Base-by-base conservation (phyloP, 352 stramenopile genomes). In the Globisporangium heterothallicum region DNA sequence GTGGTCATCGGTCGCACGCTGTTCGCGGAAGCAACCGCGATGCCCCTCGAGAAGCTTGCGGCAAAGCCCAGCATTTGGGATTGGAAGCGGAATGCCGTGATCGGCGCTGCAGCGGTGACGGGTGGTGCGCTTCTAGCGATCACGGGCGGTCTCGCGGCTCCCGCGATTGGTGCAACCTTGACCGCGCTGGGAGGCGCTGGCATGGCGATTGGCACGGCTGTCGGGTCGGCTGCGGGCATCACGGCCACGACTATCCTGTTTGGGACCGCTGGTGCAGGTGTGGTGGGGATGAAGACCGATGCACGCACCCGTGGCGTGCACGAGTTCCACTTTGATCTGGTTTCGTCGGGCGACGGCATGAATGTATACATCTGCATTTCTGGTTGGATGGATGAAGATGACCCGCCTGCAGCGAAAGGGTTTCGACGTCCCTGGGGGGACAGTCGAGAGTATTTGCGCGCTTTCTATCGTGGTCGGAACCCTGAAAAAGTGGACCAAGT, bases 301-400 rank as follows among this genome's bases (percentile, higher is more conserved):
- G 73, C 70, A 0, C 67, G 84, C 9, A 92, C 81, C 1, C 66
- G 75, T 29, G 79, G 81, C 1, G 80, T 94, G 0, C 78, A 91
- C 38, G 74, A 92, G 36, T 91, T 94, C 51, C 65, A 70, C 35
- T 94, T 94, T 49, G 81, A 94, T 53, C 64, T 94, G 19, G 63
- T 94, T 9, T 86, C 84, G 10, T 66, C 81, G 0, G 84, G 84
- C 32, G 78, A 91, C 35, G 77, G 84, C 21, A 92, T 94, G 84
- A 90, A 91, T 41, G 84, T 94, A 26, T 94, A 94, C 67, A 87
- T 94, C 55, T 94, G 84, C 53, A 57, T 94, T 18, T 86, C 79
- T 6, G 84, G 84, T 0, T 94, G 84, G 84, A 59, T 94, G 16
- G 84, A 94, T 42, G 70, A 92, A 26, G 78, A 94, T 13, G 78